Percentiles rank a stretch among this genome's conserved stretches.
Evolutionary conservation across 495 filamentous ascomycete genomes (phyloP).

Genomic region (Aspergillus heteromorphus): DNA sequence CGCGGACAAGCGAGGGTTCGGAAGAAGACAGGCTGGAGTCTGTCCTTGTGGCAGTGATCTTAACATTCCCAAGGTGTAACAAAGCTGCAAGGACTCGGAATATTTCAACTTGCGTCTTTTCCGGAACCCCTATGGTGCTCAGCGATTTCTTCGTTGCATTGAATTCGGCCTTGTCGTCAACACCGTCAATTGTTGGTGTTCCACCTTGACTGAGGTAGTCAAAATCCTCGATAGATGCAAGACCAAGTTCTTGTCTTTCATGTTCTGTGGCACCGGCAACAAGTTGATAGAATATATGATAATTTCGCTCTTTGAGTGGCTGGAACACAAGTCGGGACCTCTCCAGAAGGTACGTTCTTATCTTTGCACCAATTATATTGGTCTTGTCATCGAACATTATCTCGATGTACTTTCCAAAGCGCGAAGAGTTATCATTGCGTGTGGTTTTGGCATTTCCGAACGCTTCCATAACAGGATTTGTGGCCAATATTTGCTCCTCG

Average conservation of each 20-base stretch:
- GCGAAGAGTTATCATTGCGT: slow-evolving; percentile 96
- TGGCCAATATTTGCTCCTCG: slow-evolving; percentile 95
- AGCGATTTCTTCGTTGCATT: slow-evolving; percentile 80
- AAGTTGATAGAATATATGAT: slow-evolving; percentile 98
- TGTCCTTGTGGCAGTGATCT: slow-evolving; percentile 83
- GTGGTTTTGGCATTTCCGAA: slow-evolving; percentile 99
- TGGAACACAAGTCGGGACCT: slow-evolving; percentile 97
- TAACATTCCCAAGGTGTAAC: slow-evolving; percentile 92
- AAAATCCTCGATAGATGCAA: slow-evolving; percentile 82
- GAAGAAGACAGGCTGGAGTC: slow-evolving; percentile 77
- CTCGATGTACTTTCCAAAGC: slow-evolving; percentile 99
- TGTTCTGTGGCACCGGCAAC: slow-evolving; percentile 87
- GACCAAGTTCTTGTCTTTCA: slow-evolving; percentile 69
- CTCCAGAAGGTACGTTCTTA: slow-evolving; percentile 91
- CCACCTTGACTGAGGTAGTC: slow-evolving; percentile 96
- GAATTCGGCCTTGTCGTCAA: slow-evolving; percentile 95
- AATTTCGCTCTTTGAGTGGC: slow-evolving; percentile 94
- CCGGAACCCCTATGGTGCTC: slow-evolving; percentile 77
- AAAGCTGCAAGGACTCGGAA: slow-evolving; percentile 90
- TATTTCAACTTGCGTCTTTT: slow-evolving; percentile 70
- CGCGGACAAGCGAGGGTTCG: slow-evolving; percentile 75
- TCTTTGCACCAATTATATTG: slow-evolving; percentile 96
- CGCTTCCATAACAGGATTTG: slow-evolving; percentile 99
- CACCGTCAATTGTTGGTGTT: slow-evolving; percentile 81
- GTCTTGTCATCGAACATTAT: slow-evolving; percentile 97